Evolutionary conservation across 225 moss, liverwort and hornwort genomes (phyloP).

Genomic region (Climacium dendroides): DNA sequence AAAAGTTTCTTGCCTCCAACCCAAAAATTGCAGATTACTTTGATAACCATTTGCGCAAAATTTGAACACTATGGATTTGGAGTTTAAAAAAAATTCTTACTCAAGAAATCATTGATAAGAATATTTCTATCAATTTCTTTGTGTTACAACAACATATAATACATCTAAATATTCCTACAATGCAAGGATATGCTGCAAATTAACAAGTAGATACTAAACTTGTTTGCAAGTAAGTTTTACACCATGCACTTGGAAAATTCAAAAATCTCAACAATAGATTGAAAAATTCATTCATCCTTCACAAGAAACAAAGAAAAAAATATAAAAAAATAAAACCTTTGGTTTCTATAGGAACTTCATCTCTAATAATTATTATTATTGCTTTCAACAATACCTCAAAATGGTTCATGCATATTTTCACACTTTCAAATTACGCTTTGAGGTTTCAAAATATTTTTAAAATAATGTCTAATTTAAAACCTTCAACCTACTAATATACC

Average conservation of each 20-base stretch:
- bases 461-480: too few species aligned
- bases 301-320: not conserved
- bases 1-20: too few species aligned
- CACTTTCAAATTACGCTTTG: not conserved
- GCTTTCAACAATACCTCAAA: not conserved
- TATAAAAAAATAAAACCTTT: not conserved
- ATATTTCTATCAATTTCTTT: too few species aligned
- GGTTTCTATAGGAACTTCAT: not conserved
- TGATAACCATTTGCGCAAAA: too few species aligned
- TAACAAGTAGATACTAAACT: not conserved
- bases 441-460: not conserved
- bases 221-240: not conserved
- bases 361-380: not conserved
- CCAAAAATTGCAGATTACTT: too few species aligned
- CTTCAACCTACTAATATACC: not conserved
- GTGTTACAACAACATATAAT: too few species aligned
- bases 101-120: too few species aligned
- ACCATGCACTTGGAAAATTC: not conserved
- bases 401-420: not conserved
- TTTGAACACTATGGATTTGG: too few species aligned
- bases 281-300: not conserved
- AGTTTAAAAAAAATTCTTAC: too few species aligned
- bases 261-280: not conserved
- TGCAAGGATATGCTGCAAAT: not conserved
- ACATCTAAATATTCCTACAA: not conserved